phyloP scores from a whole-genome alignment of 371 early-diverging fungal genomes.

The Dentiscutata heterogama region DNA sequence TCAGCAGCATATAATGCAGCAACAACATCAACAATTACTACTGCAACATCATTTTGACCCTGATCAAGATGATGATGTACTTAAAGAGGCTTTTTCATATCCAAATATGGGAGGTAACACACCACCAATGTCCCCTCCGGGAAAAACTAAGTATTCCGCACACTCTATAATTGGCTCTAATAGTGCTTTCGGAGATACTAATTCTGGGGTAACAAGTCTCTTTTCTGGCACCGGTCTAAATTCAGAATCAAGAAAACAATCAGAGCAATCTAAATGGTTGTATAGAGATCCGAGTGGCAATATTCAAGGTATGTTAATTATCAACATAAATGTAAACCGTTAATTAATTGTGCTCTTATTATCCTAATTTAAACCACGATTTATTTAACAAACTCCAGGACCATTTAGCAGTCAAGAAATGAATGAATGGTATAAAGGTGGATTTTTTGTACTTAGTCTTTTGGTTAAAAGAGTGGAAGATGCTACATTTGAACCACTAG shows the following conservation, averaged over 20 bases:
- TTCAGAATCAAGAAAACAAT: slow-evolving; percentile 49
- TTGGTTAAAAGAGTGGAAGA: slow-evolving; percentile 81
- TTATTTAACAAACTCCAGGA: slow-evolving; percentile 58
- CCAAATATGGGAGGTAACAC: slow-evolving; percentile 28
- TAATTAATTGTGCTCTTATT: background rate
- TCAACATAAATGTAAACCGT: background rate
- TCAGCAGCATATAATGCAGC: background rate
- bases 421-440: slow-evolving; percentile 89
- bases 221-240: slow-evolving; percentile 30
- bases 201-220: slow-evolving; percentile 35
- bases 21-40: slow-evolving; percentile 37
- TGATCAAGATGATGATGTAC: slow-evolving; percentile 48
- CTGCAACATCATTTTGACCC: slow-evolving; percentile 33
- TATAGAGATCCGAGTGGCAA: slow-evolving; percentile 85
- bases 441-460: slow-evolving; percentile 79
- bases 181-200: slow-evolving; percentile 42
- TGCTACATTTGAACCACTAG: slow-evolving; percentile 73
- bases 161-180: slow-evolving; percentile 33
- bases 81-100: slow-evolving; percentile 47
- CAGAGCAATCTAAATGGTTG: slow-evolving; percentile 73
- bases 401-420: slow-evolving; percentile 85
- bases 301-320: slow-evolving; percentile 64
- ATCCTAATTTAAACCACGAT: background rate
- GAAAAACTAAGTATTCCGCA: slow-evolving; percentile 6
- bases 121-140: slow-evolving; percentile 40